Conservation (phyloP, 768 basidiomycete species). For the Hericium coralloides region DNA sequence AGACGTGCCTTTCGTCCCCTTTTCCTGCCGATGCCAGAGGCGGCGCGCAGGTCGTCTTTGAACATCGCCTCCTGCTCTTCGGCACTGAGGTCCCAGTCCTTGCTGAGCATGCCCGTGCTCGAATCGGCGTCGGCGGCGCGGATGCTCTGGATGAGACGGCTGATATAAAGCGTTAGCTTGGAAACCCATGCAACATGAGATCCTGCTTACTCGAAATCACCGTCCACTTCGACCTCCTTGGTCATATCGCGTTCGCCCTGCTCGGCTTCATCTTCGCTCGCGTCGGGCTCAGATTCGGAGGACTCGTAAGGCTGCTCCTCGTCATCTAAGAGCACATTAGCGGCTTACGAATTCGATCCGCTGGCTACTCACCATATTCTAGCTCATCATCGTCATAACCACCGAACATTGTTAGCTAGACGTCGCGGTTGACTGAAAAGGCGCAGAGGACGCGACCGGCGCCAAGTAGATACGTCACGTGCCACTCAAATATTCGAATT, state of each 20-base stretch:
- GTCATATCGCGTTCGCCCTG: neutral
- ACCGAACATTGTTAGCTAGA: too few relatives aligned
- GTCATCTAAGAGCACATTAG: neutral
- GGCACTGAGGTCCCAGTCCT: conserved; percentile 68
- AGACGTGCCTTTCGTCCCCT: conserved; percentile 28
- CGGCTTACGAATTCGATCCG: too few relatives aligned
- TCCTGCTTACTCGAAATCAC: conserved; percentile 39
- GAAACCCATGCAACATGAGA: neutral
- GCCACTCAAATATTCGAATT: too few relatives aligned
- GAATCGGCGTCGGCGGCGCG: conserved; percentile 40
- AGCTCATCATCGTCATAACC: too few relatives aligned
- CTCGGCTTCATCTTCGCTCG: conserved; percentile 2
- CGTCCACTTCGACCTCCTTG: conserved; percentile 35
- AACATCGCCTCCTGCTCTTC: conserved; percentile 63
- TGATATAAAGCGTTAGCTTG: neutral
- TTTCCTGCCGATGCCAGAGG: conserved; percentile 60
- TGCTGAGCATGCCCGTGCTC: conserved; percentile 38
- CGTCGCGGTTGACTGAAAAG: too few relatives aligned
- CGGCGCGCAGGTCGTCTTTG: conserved; percentile 62
- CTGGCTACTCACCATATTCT: too few relatives aligned
- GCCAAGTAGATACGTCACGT: too few relatives aligned
- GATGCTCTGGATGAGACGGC: conserved; percentile 63
- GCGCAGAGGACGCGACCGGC: too few relatives aligned
- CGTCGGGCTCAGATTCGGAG: neutral
- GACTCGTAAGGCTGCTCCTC: neutral